Conservation (phyloP, 805 yeast species). For the Yarrowia divulgata region DNA sequence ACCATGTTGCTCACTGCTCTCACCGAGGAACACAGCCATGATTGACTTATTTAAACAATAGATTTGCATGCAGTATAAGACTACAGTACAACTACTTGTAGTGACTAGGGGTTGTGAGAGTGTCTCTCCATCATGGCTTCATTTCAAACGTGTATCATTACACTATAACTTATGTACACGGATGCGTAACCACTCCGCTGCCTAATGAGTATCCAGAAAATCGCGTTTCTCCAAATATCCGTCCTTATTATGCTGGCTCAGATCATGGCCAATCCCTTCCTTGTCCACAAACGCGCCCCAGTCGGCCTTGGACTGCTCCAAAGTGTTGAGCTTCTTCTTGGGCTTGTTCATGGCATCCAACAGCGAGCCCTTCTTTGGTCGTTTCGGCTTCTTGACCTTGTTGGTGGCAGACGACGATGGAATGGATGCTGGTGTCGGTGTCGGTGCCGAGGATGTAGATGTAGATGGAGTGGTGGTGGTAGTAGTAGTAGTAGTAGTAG, state of each 20-base stretch:
- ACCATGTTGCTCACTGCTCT: conserved; percentile 76
- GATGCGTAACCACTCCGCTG: too few relatives aligned
- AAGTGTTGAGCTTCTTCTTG: conserved; percentile 77
- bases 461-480: not conserved
- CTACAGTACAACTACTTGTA: too few relatives aligned
- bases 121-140: too few relatives aligned
- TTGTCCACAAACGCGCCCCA: conserved; percentile 95
- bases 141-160: not conserved
- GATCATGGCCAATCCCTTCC: conserved; percentile 82
- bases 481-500: not conserved
- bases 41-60: not conserved
- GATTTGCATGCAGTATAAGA: not conserved
- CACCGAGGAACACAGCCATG: conserved; percentile 13
- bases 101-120: too few relatives aligned
- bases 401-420: conserved; percentile 25
- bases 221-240: conserved; percentile 93
- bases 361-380: conserved; percentile 24
- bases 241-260: conserved; percentile 79
- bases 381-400: conserved; percentile 29
- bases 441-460: not conserved
- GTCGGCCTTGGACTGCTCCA: conserved; percentile 91
- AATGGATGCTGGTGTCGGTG: conserved; percentile 2
- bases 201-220: conserved; percentile 59
- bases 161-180: conserved; percentile 26
- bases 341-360: conserved; percentile 52